Conservation (phyloP, 371 early-diverging fungal species). For the Mucor indicus region DNA sequence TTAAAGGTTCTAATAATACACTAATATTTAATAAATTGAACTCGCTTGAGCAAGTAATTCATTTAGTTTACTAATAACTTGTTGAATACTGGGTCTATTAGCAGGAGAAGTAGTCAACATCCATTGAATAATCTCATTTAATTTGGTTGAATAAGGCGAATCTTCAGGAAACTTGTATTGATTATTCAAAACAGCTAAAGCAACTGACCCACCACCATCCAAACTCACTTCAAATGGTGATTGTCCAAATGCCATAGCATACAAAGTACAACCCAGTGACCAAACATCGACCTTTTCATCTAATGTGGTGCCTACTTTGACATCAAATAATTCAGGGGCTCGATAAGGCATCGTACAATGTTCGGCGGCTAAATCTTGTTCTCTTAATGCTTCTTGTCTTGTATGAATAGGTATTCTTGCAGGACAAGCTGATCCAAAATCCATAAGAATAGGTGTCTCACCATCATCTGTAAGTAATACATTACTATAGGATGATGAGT, state of each 20-base stretch:
- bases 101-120: conserved; percentile 61
- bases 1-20: too few species aligned
- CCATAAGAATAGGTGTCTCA: conserved; percentile 26
- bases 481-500: conserved; percentile 34
- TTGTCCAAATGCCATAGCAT: conserved; percentile 70
- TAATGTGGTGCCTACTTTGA: conserved; percentile 55
- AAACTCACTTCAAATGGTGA: conserved; percentile 74
- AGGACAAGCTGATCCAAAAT: conserved; percentile 69
- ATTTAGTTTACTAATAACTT: neutral
- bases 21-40: too few species aligned
- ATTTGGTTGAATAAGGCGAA: conserved; percentile 26
- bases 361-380: conserved; percentile 77
- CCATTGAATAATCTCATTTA: conserved; percentile 49
- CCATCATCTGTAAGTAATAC: conserved; percentile 56
- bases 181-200: conserved; percentile 70
- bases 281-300: conserved; percentile 79
- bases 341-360: conserved; percentile 76
- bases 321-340: conserved; percentile 83
- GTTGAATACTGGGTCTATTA: conserved; percentile 54
- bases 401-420: conserved; percentile 59
- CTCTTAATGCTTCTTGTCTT: conserved; percentile 61
- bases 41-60: too few species aligned
- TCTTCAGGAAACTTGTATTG: conserved; percentile 56
- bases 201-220: conserved; percentile 70
- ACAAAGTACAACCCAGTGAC: conserved; percentile 77